Percentiles rank a stretch among this genome's conserved stretches.
These are phyloP conservation scores for Vaccinium darrowii DNA, from an alignment of 148 eudicot species.

Conservation along the genomic window DNA sequence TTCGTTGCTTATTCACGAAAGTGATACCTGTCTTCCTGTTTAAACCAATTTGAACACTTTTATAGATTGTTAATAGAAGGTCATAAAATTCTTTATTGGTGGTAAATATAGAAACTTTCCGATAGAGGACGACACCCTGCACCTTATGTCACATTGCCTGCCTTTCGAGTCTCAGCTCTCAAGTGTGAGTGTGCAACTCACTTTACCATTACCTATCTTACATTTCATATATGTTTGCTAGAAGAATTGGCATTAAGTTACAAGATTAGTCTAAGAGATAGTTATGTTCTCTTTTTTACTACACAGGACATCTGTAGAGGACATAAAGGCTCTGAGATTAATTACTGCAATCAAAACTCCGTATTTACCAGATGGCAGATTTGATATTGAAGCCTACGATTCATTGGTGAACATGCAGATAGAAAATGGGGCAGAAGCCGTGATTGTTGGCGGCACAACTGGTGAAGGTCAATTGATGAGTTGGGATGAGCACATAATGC, in stretches of 20 bases:
- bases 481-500: conserved; percentile 97
- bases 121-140: background rate
- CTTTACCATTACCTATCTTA: background rate
- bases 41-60: background rate
- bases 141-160: background rate
- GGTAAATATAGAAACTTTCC: background rate
- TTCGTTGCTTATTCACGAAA: background rate
- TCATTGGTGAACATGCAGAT: conserved; percentile 79
- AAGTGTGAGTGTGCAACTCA: background rate
- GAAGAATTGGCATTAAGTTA: background rate
- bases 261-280: background rate
- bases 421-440: conserved; percentile 66
- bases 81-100: background rate
- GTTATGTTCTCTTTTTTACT: background rate
- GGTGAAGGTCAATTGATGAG: conserved; percentile 94
- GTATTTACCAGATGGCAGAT: conserved; percentile 86
- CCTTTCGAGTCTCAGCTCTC: background rate
- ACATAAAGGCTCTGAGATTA: conserved; percentile 66
- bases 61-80: background rate
- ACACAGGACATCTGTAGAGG: conserved; percentile 78
- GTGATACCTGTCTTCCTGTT: background rate
- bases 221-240: background rate
- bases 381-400: conserved; percentile 90
- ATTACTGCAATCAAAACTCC: conserved; percentile 90
- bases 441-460: conserved; percentile 90